These are phyloP conservation scores for Zychaea mexicana DNA, from an alignment of 371 early-diverging fungal species.

Conservation along the genomic window DNA sequence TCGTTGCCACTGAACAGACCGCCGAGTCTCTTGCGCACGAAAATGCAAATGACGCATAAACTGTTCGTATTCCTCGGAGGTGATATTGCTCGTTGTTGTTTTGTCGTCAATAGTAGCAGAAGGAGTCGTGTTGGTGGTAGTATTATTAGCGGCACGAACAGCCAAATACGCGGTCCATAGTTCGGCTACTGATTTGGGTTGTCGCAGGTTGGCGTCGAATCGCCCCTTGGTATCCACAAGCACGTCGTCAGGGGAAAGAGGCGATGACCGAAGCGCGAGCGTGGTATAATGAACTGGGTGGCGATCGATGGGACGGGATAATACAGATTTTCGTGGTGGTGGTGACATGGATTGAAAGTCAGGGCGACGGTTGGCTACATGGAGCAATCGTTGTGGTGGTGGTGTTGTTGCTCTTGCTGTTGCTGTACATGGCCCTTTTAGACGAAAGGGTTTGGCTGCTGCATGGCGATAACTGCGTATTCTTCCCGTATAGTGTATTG, in stretches of 20 bases:
- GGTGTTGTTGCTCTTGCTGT: background rate
- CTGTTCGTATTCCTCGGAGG: conserved; percentile 33
- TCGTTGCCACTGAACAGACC: conserved; percentile 22
- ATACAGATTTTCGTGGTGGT: background rate
- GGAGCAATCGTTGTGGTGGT: background rate
- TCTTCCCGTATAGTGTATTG: conserved; percentile 17
- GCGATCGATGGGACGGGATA: background rate
- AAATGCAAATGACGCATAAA: conserved; percentile 16
- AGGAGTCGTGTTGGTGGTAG: background rate
- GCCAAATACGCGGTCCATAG: conserved; percentile 16
- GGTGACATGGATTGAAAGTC: too few relatives aligned
- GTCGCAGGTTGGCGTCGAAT: conserved; percentile 6
- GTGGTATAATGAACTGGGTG: background rate
- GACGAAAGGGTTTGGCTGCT: conserved; percentile 1
- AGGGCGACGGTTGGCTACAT: background rate
- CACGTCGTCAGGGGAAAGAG: conserved; percentile 1
- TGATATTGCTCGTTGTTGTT: background rate
- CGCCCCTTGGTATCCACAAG: conserved; percentile 4
- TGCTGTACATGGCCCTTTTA: background rate
- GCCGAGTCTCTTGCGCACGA: conserved; percentile 15
- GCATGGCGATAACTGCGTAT: conserved; percentile 1
- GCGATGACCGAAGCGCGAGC: background rate
- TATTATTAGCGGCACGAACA: conserved; percentile 7
- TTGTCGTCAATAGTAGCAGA: background rate
- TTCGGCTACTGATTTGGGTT: conserved; percentile 2